Conservation (phyloP, 306 rosid genomes). For the Astragalus glycyphyllos region DNA sequence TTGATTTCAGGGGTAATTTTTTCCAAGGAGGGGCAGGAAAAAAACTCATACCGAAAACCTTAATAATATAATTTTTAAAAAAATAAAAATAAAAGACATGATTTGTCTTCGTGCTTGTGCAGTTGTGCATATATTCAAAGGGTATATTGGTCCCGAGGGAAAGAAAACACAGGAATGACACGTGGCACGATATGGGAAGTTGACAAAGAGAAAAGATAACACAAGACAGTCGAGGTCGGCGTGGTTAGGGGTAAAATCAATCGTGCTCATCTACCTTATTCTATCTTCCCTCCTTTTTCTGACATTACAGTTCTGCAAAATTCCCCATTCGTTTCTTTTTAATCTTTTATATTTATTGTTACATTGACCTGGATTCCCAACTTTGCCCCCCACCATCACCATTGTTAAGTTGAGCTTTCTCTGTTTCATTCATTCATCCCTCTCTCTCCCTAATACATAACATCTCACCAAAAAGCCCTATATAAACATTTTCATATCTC, state of each 20-base stretch:
- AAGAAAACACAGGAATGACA: constrained; percentile 5
- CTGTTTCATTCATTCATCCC: constrained; percentile 56
- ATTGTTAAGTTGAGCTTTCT: background rate
- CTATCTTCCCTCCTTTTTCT: constrained; percentile 46
- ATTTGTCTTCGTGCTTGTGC: constrained; percentile 30
- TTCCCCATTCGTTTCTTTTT: background rate
- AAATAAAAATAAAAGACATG: background rate
- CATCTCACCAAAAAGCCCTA: constrained; percentile 44
- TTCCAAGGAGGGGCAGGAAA: too few species aligned
- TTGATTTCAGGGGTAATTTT: too few species aligned
- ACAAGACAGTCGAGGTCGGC: constrained; percentile 47
- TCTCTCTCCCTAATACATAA: constrained; percentile 4
- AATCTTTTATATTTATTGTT: background rate
- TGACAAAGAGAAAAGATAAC: constrained; percentile 37
- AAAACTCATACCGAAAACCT: background rate
- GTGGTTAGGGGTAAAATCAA: constrained; percentile 49
- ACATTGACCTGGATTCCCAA: constrained; percentile 16
- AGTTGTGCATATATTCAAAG: background rate
- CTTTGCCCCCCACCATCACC: constrained; percentile 46
- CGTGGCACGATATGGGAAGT: constrained; percentile 40
- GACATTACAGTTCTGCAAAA: constrained; percentile 53
- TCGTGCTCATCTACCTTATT: constrained; percentile 26
- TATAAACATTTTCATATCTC: constrained; percentile 27
- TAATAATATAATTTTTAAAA: background rate
- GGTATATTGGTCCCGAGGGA: constrained; percentile 12